These are phyloP conservation scores for Globisporangium irregulare DNA, from an alignment of 352 stramenopile species.

Conservation along the genomic window DNA sequence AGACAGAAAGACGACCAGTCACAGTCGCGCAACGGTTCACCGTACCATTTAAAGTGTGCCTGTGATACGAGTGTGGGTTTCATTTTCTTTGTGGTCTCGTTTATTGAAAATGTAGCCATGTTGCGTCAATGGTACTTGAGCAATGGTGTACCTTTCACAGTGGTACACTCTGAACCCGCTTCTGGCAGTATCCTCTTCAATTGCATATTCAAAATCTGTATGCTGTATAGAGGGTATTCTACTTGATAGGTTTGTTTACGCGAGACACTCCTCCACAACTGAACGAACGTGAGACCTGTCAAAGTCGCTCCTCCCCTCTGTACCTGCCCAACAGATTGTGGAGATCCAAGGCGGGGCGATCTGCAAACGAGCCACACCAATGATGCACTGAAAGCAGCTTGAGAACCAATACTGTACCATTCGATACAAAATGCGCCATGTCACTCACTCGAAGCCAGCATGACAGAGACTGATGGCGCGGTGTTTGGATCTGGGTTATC, in stretches of 20 bases:
- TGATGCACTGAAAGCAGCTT: neutral
- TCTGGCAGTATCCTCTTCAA: neutral
- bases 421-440: neutral
- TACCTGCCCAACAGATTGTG: neutral
- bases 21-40: neutral
- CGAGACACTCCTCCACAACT: conserved; percentile 6
- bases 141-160: neutral
- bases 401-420: neutral
- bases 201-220: neutral
- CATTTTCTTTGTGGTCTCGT: neutral
- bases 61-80: neutral
- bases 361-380: neutral
- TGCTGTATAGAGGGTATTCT: neutral
- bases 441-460: neutral
- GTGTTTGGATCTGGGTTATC: neutral
- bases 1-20: neutral
- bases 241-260: neutral
- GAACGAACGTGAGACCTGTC: neutral
- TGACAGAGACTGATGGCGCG: neutral
- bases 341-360: neutral
- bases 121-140: neutral
- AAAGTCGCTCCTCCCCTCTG: neutral
- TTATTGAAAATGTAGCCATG: conserved; percentile 8
- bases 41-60: neutral
- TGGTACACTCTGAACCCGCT: neutral